Base-by-base conservation (phyloP, 2,329 filamentous ascomycete genomes). In the Pseudogymnoascus sp. region DNA sequence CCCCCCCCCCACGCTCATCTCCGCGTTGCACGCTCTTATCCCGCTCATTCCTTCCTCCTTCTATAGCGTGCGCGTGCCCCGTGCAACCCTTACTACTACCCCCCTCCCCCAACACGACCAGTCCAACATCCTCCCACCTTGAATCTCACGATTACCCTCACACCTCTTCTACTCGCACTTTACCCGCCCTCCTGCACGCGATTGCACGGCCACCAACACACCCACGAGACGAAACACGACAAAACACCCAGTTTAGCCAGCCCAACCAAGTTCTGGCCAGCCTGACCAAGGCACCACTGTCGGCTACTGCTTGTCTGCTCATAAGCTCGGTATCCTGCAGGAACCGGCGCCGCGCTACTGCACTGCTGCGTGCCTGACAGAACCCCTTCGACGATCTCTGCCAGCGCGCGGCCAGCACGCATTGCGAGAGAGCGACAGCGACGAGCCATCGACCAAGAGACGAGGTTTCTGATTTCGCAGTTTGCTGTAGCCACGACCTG, bases 281-380 rank as follows among this genome's bases (percentile, higher is more conserved):
- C 47, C 47, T 33, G 2, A 53, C 47, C 43, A 50, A 50, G 22
- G 22, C 25, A 25, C 43, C 43, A 18, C 25, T 53, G 5, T 53
- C 43, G 4, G 38, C 38, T 41, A 25, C 22, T 25, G 38, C 38
- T 41, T 41, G 18, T 41, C 18, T 47, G 22, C 7, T 53, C 43
- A 53, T 53, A 53, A 53, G 43, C 43, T 53, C 43, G 43, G 43
- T n/a, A 53, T 33, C 15, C n/a, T 33, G 47, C 47, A 53, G 47
- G 25, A 18, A 53, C 47, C 9, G n/a, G 47, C 47, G 28, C n/a
- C 47, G 12, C 47, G 47, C 47, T 53, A 33, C 47, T 53, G 47
- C 47, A 53, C 39, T 43, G 39, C 39, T 22, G 22, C 15, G 47
- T 53, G 33, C 47, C 47, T 53, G 47, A 53, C 47, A 25, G 39